phyloP scores from a whole-genome alignment of 495 filamentous ascomycete genomes.

The Neurospora sp. region DNA sequence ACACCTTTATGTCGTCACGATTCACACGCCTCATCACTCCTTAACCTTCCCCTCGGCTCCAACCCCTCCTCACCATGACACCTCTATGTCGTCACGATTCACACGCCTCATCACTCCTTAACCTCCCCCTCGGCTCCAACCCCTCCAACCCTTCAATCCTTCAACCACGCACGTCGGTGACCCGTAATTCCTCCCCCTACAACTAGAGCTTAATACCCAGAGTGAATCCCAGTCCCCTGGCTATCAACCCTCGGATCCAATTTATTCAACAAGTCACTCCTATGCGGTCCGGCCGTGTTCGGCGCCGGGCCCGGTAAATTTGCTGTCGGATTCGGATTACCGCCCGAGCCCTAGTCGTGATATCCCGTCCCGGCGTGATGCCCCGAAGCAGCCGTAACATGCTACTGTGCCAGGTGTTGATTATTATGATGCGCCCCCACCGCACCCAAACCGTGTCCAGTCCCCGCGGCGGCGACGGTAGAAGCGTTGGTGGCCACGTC shows the following conservation, averaged over 20 bases:
- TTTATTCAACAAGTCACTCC: constrained; percentile 39
- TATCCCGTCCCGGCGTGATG: not conserved
- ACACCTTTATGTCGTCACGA: too few species aligned
- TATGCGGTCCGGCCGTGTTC: constrained; percentile 39
- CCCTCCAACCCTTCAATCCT: too few species aligned
- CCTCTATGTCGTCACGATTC: too few species aligned
- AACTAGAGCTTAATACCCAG: not conserved
- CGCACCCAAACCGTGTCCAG: not conserved
- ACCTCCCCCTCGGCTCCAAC: too few species aligned
- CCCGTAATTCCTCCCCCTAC: too few species aligned
- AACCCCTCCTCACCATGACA: too few species aligned
- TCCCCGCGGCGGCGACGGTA: not conserved
- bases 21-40: not conserved
- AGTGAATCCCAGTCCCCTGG: not conserved
- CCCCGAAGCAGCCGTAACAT: not conserved
- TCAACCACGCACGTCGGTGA: not conserved
- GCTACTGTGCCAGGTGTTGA: not conserved
- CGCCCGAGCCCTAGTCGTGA: too few species aligned
- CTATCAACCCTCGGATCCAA: constrained; percentile 40
- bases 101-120: too few species aligned
- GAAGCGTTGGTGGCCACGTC: not conserved
- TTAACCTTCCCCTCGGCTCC: not conserved
- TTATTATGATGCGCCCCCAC: not conserved
- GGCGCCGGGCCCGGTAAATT: constrained; percentile 20
- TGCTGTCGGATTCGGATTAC: not conserved